A percentile compares a stretch with the other conserved stretches of the same genome.
Conservation (phyloP, 257 asterid genomes). For the Gentiana straminea region DNA sequence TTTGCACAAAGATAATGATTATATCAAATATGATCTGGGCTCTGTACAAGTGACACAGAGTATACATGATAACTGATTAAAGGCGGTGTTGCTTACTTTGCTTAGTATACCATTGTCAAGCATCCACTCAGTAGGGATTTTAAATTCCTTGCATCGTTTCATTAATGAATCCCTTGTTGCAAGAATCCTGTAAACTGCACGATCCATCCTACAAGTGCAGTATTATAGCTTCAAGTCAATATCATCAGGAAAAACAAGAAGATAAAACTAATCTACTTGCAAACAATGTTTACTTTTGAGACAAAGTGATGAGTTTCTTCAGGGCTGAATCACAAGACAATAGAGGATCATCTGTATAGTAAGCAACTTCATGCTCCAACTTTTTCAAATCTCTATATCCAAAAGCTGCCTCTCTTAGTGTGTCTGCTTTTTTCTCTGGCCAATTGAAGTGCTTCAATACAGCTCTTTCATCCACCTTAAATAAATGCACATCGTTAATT, state of each 20-base stretch:
- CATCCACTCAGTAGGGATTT: constrained; percentile 85
- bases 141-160: constrained; percentile 67
- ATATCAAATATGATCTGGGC: no score
- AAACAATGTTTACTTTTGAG: constrained; percentile 46
- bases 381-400: constrained; percentile 73
- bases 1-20: not conserved
- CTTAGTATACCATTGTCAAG: constrained; percentile 67
- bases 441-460: constrained; percentile 90
- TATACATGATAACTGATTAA: no score
- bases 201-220: constrained; percentile 57
- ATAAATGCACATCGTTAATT: not conserved
- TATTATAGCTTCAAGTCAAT: no score
- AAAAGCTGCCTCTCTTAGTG: constrained; percentile 82
- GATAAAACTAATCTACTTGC: not conserved
- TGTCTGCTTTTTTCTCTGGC: constrained; percentile 94
- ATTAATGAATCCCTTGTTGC: constrained; percentile 66
- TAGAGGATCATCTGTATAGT: constrained; percentile 55
- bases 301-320: constrained; percentile 66
- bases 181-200: constrained; percentile 49
- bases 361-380: constrained; percentile 56
- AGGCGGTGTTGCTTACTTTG: constrained; percentile 37
- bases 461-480: constrained; percentile 89
- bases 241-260: not conserved
- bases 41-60: no score
- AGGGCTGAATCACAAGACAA: constrained; percentile 59